phyloP scores from a whole-genome alignment of 2,329 filamentous ascomycete genomes.

The Xylaria sp. region DNA sequence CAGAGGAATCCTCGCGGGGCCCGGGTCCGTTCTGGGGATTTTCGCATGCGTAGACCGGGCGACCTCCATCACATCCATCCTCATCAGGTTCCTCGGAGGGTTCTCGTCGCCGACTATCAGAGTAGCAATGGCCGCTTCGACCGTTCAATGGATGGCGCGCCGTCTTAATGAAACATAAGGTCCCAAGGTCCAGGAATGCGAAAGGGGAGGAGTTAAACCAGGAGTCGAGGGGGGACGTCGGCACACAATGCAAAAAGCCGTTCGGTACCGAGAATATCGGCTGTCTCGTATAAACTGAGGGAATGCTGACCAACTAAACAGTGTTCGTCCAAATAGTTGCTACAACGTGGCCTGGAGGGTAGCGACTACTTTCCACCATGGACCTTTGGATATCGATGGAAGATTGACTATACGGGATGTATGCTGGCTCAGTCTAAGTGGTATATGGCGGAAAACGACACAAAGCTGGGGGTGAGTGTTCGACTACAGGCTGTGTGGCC shows the following conservation, averaged over 20 bases:
- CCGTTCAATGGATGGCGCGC: slow-evolving; percentile 8
- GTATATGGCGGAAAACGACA: slow-evolving; percentile 1
- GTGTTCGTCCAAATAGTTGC: slow-evolving; percentile 4
- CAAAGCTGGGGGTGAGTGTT: slow-evolving; percentile 6
- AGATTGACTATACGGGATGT: slow-evolving; percentile 10
- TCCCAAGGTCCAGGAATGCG: slow-evolving; percentile 3
- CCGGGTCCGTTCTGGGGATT: slow-evolving; percentile 27
- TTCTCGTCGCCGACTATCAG: slow-evolving; percentile 5
- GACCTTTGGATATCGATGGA: too few relatives aligned
- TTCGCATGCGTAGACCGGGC: slow-evolving; percentile 23
- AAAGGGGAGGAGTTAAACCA: not conserved
- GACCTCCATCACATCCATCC: slow-evolving; percentile 31
- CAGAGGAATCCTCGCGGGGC: slow-evolving; percentile 34
- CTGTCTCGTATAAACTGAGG: slow-evolving; percentile 5
- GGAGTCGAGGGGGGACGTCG: slow-evolving; percentile 7
- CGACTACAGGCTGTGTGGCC: slow-evolving; percentile 18
- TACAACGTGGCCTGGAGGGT: slow-evolving; percentile 13
- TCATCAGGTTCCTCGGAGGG: slow-evolving; percentile 5
- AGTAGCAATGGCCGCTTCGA: slow-evolving; percentile 10
- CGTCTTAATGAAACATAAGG: slow-evolving; percentile 13
- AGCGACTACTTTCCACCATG: not conserved
- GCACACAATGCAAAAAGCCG: slow-evolving; percentile 5
- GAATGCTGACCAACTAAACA: slow-evolving; percentile 8
- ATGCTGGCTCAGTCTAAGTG: slow-evolving; percentile 3
- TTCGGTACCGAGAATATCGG: slow-evolving; percentile 12